phyloP scores from a whole-genome alignment of 164 flowering plant genomes.

The Sextonia rubra region DNA sequence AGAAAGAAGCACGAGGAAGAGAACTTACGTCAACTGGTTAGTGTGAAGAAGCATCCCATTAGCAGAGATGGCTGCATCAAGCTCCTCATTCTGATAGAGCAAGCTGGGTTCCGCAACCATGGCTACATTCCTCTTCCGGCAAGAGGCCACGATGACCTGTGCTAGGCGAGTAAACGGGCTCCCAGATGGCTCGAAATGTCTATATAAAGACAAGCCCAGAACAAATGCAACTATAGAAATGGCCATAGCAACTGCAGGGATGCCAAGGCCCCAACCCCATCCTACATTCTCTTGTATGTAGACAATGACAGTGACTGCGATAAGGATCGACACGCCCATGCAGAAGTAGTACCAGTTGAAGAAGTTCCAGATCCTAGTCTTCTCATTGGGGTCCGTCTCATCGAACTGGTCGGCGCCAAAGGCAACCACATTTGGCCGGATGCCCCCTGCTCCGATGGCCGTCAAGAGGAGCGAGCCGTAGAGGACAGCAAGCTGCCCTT shows the following conservation, averaged over 20 bases:
- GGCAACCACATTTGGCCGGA: slow-evolving; percentile 80
- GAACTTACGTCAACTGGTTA: slow-evolving; percentile 47
- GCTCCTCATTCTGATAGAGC: slow-evolving; percentile 59
- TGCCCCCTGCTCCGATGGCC: slow-evolving; percentile 77
- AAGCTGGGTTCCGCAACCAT: slow-evolving; percentile 33
- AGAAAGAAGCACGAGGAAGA: background rate
- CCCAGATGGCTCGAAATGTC: slow-evolving; percentile 62
- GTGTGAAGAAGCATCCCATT: slow-evolving; percentile 64
- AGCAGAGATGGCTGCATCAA: slow-evolving; percentile 60
- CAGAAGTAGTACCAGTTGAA: slow-evolving; percentile 88
- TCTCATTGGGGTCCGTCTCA: slow-evolving; percentile 49
- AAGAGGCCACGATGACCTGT: slow-evolving; percentile 68
- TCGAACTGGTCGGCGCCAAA: slow-evolving; percentile 91
- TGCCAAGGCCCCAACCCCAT: slow-evolving; percentile 87
- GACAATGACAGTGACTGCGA: slow-evolving; percentile 77
- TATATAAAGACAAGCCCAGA: slow-evolving; percentile 53
- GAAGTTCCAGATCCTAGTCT: slow-evolving; percentile 61
- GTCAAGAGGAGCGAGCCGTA: slow-evolving; percentile 52
- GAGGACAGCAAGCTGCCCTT: slow-evolving; percentile 51
- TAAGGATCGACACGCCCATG: slow-evolving; percentile 66
- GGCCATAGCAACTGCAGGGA: slow-evolving; percentile 59
- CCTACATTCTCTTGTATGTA: slow-evolving; percentile 77
- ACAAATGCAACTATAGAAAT: slow-evolving; percentile 54
- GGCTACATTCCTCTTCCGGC: slow-evolving; percentile 45
- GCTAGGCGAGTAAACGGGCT: slow-evolving; percentile 75